Conservation (phyloP, 2,329 filamentous ascomycete genomes). For the Metarhizium robertsii region DNA sequence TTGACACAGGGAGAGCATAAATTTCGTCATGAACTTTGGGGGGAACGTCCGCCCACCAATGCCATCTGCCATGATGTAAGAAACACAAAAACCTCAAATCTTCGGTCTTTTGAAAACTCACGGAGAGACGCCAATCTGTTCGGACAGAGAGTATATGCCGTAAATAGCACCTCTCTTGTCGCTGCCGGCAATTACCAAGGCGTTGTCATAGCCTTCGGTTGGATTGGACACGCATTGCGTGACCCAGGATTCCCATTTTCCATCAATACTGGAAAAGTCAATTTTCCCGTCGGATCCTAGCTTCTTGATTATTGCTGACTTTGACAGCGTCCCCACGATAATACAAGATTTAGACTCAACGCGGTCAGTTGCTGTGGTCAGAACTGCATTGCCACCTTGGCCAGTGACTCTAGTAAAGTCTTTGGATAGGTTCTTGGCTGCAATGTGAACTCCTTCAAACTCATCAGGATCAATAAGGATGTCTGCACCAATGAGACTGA, state of each 20-base stretch:
- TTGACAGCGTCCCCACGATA: slow-evolving; percentile 13
- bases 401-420: slow-evolving; percentile 18
- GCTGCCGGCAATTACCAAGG: slow-evolving; percentile 47
- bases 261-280: slow-evolving; percentile 17
- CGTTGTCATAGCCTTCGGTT: slow-evolving; percentile 28
- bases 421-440: slow-evolving; percentile 19
- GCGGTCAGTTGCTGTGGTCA: slow-evolving; percentile 1
- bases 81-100: background rate
- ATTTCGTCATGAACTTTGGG: slow-evolving; percentile 34
- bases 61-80: slow-evolving; percentile 28
- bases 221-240: slow-evolving; percentile 39
- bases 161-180: slow-evolving; percentile 52
- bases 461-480: slow-evolving; percentile 22
- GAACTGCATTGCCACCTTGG: slow-evolving; percentile 5
- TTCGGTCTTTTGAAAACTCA: slow-evolving; percentile 7
- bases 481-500: slow-evolving; percentile 19
- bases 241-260: slow-evolving; percentile 47
- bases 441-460: slow-evolving; percentile 22
- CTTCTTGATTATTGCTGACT: slow-evolving; percentile 12
- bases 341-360: slow-evolving; percentile 10
- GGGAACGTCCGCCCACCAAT: slow-evolving; percentile 52
- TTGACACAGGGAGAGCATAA: slow-evolving; percentile 31
- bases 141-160: slow-evolving; percentile 49
- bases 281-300: slow-evolving; percentile 12
- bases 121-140: slow-evolving; percentile 52